These are phyloP conservation scores for Acanthamoeba healyi DNA, from an alignment of 208 protist genomes.

Conservation along the genomic window DNA sequence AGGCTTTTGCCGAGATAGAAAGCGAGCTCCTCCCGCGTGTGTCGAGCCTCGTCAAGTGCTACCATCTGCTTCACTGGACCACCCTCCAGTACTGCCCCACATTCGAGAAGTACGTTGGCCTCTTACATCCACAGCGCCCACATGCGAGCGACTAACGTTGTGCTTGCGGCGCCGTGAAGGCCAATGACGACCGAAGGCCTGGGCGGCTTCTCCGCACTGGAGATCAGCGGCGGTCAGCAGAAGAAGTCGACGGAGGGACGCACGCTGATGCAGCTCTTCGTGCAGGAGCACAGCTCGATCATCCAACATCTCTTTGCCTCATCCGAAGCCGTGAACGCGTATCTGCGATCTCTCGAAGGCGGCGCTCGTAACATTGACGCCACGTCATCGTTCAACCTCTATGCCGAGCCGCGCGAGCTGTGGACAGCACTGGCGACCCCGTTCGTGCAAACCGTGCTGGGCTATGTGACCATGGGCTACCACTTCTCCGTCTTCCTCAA, in stretches of 20 bases:
- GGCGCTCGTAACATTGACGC: neutral
- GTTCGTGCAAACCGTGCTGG: conserved; percentile 52
- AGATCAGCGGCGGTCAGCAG: conserved; percentile 24
- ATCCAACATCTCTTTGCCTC: conserved; percentile 42
- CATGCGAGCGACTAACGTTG: too few relatives aligned
- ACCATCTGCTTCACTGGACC: conserved; percentile 59
- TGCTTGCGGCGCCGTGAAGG: too few relatives aligned
- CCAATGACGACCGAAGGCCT: neutral
- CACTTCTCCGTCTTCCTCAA: conserved; percentile 65
- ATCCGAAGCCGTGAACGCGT: neutral
- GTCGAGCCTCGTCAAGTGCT: conserved; percentile 37
- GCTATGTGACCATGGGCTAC: conserved; percentile 56
- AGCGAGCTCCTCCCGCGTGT: conserved; percentile 36
- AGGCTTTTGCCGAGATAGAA: conserved; percentile 66
- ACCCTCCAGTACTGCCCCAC: conserved; percentile 57
- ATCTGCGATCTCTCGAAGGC: neutral
- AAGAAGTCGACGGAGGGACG: neutral
- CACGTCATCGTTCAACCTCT: conserved; percentile 57
- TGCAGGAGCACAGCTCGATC: conserved; percentile 1
- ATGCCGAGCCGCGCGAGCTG: conserved; percentile 41
- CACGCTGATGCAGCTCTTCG: conserved; percentile 50
- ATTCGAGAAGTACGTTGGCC: neutral
- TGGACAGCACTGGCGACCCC: conserved; percentile 11
- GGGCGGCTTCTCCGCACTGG: neutral
- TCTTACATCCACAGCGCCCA: too few relatives aligned